Percentiles rank a stretch among this genome's conserved stretches.
These are phyloP conservation scores for Phtheirospermum japonicum DNA, from an alignment of 257 asterid genomes.

Conservation along the genomic window DNA sequence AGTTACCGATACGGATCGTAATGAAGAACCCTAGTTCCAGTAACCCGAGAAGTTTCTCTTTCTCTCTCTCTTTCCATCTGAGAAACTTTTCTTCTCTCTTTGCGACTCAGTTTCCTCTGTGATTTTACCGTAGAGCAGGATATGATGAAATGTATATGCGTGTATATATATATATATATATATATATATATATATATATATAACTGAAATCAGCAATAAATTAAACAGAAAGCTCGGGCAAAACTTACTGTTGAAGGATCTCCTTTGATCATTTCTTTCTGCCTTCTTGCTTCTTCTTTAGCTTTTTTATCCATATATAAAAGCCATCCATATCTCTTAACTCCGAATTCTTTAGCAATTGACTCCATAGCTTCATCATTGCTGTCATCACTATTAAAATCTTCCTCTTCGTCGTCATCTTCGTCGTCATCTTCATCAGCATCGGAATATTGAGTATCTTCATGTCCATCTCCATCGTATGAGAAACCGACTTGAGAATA, in stretches of 20 bases:
- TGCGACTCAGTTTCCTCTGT: constrained; percentile 93
- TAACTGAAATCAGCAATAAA: constrained; percentile 12
- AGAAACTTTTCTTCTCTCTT: constrained; percentile 93
- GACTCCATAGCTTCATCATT: constrained; percentile 86
- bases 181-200: too few species aligned
- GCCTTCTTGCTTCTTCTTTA: constrained; percentile 90
- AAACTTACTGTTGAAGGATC: constrained; percentile 90
- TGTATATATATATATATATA: too few species aligned
- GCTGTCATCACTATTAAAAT: constrained; percentile 97
- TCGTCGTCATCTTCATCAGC: constrained; percentile 85
- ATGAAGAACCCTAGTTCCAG: constrained; percentile 77
- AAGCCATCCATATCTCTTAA: constrained; percentile 96
- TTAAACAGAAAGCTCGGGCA: neutral
- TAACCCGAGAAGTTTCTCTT: constrained; percentile 68
- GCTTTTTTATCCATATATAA: constrained; percentile 97
- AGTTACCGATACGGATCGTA: constrained; percentile 88
- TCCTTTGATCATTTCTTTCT: constrained; percentile 94
- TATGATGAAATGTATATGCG: constrained; percentile 15
- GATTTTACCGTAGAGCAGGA: constrained; percentile 24
- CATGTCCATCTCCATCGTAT: constrained; percentile 80
- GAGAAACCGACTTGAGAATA: constrained; percentile 99
- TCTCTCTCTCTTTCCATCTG: constrained; percentile 89
- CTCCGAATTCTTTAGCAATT: constrained; percentile 93
- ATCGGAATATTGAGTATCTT: constrained; percentile 59
- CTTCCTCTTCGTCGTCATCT: constrained; percentile 76